Evolutionary conservation across 2,329 filamentous ascomycete genomes (phyloP).

Genomic region (Pestalotiopsis sp.): DNA sequence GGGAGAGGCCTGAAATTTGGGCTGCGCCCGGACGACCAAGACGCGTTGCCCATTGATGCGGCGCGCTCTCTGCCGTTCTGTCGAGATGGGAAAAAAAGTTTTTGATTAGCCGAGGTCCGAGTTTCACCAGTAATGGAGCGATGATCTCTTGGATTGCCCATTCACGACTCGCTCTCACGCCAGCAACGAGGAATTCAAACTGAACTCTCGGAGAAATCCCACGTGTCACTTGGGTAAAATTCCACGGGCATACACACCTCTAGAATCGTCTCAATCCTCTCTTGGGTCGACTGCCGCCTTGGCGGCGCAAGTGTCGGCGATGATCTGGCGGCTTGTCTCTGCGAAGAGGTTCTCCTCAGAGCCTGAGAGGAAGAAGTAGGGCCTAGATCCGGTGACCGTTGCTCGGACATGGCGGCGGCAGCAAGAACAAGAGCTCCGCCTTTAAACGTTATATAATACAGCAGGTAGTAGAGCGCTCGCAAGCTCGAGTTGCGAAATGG

Average conservation of each 20-base stretch:
- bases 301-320: slow-evolving; percentile 7
- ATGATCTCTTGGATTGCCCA: too few relatives aligned
- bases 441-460: neutral
- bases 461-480: neutral
- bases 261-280: slow-evolving; percentile 47
- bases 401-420: neutral
- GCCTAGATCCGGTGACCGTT: neutral
- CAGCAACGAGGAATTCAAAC: neutral
- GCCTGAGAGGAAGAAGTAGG: slow-evolving; percentile 10
- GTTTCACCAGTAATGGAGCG: neutral
- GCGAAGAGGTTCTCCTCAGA: slow-evolving; percentile 19
- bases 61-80: slow-evolving; percentile 46
- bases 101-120: neutral
- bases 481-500: neutral
- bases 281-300: slow-evolving; percentile 34
- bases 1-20: slow-evolving; percentile 19
- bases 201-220: too few relatives aligned
- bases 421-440: neutral
- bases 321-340: slow-evolving; percentile 14
- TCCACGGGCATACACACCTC: slow-evolving; percentile 37
- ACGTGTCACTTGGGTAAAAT: neutral
- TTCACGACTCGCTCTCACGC: neutral
- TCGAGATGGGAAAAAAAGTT: slow-evolving; percentile 11
- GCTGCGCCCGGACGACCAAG: slow-evolving; percentile 18
- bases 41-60: slow-evolving; percentile 34